Evolutionary conservation across 2,329 filamentous ascomycete species (phyloP).

Genomic region (Eutypa lata): DNA sequence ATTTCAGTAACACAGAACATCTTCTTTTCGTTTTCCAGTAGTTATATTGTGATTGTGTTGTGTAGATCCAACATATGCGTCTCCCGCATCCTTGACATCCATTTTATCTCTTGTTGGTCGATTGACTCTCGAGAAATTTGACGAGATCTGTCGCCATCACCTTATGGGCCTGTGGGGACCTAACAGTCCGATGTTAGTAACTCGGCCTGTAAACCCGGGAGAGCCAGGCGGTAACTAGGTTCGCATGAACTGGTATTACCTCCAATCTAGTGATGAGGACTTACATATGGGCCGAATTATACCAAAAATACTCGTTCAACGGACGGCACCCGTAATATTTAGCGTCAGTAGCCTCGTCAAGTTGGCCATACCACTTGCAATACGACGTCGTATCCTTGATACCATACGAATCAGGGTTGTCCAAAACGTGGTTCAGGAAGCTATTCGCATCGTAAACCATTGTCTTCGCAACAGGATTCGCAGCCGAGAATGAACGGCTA

Average conservation of each 20-base stretch:
- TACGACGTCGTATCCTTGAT: constrained; percentile 27
- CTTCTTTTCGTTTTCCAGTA: too few species aligned
- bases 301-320: constrained; percentile 30
- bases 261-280: constrained; percentile 1
- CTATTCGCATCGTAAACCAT: constrained; percentile 29
- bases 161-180: constrained; percentile 14
- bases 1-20: too few species aligned
- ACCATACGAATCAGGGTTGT: constrained; percentile 22
- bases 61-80: too few species aligned
- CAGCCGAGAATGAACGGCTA: constrained; percentile 28
- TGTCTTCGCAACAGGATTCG: constrained; percentile 13
- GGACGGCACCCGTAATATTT: constrained; percentile 25
- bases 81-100: neutral
- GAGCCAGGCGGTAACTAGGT: too few species aligned
- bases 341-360: constrained; percentile 18
- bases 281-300: constrained; percentile 26
- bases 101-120: neutral
- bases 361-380: constrained; percentile 21
- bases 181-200: constrained; percentile 2
- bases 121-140: constrained; percentile 9
- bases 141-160: constrained; percentile 11
- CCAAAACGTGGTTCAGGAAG: constrained; percentile 27
- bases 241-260: too few species aligned
- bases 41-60: too few species aligned
- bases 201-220: neutral